These are phyloP conservation scores for Fusarium citri DNA, from an alignment of 2,329 filamentous ascomycete genomes.

Conservation along the genomic window DNA sequence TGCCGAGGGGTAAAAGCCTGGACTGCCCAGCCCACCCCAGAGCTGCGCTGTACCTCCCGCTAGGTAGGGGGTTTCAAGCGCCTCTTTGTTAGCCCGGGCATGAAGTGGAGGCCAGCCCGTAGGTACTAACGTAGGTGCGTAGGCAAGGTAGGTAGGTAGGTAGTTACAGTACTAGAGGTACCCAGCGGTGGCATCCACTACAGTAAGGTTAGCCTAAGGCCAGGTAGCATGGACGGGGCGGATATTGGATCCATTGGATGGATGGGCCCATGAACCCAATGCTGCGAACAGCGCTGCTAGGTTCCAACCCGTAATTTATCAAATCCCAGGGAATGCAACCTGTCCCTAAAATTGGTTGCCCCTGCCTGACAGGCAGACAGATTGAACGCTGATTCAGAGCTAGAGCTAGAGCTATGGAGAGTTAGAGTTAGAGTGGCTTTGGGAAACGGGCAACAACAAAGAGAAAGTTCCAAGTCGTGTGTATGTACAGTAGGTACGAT, in stretches of 20 bases:
- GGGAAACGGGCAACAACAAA: conserved; percentile 39
- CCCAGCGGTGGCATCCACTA: conserved; percentile 29
- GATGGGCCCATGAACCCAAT: background rate
- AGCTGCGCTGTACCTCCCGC: conserved; percentile 20
- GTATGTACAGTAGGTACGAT: background rate
- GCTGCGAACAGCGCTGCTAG: conserved; percentile 26
- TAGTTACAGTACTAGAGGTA: conserved; percentile 6
- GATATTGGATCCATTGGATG: background rate
- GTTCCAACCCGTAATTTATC: conserved; percentile 24
- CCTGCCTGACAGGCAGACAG: background rate
- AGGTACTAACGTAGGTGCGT: too few species aligned
- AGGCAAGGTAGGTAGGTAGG: too few species aligned
- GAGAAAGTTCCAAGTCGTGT: conserved; percentile 13
- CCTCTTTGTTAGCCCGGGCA: conserved; percentile 27
- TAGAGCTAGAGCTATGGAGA: background rate
- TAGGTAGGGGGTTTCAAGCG: conserved; percentile 26
- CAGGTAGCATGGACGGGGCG: conserved; percentile 16
- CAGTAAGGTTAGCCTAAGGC: conserved; percentile 7
- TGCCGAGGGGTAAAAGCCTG: conserved; percentile 46
- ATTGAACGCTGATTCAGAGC: background rate
- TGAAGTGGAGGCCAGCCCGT: conserved; percentile 2
- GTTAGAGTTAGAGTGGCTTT: conserved; percentile 16
- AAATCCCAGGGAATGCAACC: conserved; percentile 44
- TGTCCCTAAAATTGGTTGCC: conserved; percentile 41
- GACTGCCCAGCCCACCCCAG: conserved; percentile 5